Conservation (phyloP, 345 rosid genomes). For the Angophora floribunda region DNA sequence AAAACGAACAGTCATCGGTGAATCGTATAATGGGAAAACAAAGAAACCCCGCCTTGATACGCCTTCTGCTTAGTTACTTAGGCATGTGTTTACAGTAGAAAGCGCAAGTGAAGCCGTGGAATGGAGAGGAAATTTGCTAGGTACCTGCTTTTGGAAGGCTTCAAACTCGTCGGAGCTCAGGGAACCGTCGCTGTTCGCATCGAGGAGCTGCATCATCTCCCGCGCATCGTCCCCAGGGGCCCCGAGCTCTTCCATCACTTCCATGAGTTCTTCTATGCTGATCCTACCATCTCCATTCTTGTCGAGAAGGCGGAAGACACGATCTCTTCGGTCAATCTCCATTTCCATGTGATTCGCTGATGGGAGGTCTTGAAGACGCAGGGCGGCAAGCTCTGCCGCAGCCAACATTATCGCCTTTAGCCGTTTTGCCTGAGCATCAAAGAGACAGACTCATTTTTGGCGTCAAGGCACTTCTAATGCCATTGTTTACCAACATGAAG, state of each 20-base stretch:
- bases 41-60: background rate
- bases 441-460: background rate
- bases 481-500: background rate
- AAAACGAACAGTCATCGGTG: background rate
- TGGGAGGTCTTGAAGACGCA: conserved; percentile 77
- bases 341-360: conserved; percentile 34
- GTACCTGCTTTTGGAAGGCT: conserved; percentile 77
- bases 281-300: conserved; percentile 94
- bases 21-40: background rate
- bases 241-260: conserved; percentile 97
- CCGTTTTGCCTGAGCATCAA: conserved; percentile 48
- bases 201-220: conserved; percentile 95
- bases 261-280: conserved; percentile 87
- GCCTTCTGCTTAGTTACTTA: background rate
- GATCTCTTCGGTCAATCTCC: conserved; percentile 44
- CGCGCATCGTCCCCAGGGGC: conserved; percentile 88
- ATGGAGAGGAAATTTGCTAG: background rate
- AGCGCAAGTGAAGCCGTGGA: background rate
- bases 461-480: background rate
- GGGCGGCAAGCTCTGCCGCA: conserved; percentile 88
- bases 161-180: conserved; percentile 87
- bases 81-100: background rate
- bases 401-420: conserved; percentile 95
- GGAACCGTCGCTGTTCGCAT: conserved; percentile 89
- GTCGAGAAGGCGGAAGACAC: conserved; percentile 69